phyloP scores from a whole-genome alignment of 352 stramenopile genomes.

The Globisporangium acanthophoron region DNA sequence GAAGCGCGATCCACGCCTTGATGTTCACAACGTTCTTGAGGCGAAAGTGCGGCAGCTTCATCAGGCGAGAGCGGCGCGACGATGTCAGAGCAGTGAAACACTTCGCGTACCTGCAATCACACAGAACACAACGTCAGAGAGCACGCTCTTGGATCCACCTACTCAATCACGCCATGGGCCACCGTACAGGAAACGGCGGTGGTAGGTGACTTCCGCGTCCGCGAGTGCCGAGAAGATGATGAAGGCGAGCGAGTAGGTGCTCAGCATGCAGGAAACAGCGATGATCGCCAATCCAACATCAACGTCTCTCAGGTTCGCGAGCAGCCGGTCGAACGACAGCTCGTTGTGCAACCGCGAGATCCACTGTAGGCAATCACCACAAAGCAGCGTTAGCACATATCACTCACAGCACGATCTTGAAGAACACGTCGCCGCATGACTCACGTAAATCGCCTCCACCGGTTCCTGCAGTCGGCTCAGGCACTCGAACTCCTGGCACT shows the following conservation, averaged over 20 bases:
- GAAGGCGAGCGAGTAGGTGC: conserved; percentile 70
- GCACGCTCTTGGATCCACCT: not conserved
- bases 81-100: conserved; percentile 88
- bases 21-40: conserved; percentile 91
- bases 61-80: conserved; percentile 69
- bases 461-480: conserved; percentile 43
- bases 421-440: not conserved
- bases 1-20: conserved; percentile 87
- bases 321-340: conserved; percentile 20
- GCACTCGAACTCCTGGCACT: conserved; percentile 60
- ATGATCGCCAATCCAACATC: conserved; percentile 42
- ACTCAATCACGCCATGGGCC: not conserved
- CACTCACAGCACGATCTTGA: no score
- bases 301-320: conserved; percentile 13
- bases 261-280: conserved; percentile 61
- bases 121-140: conserved; percentile 3
- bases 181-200: conserved; percentile 71
- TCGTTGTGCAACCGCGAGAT: conserved; percentile 27
- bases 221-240: conserved; percentile 72
- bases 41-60: conserved; percentile 84
- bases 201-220: conserved; percentile 82
- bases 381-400: not conserved
- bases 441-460: conserved; percentile 28
- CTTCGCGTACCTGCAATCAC: conserved; percentile 65
- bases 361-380: conserved; percentile 15